phyloP scores from a whole-genome alignment of 345 rosid species.

The Tarenaya hassleriana region DNA sequence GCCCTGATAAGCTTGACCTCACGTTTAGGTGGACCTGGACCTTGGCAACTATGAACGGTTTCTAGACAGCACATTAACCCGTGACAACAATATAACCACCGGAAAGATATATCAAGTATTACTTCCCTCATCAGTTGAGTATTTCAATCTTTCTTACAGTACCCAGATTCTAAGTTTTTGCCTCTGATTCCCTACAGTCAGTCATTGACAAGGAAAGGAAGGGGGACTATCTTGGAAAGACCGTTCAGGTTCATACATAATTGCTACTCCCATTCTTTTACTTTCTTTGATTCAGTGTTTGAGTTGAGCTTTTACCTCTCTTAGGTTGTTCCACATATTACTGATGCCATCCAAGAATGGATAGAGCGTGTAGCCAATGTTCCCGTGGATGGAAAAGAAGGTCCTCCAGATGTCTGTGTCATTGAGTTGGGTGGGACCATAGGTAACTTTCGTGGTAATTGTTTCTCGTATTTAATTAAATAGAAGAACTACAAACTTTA shows the following conservation, averaged over 20 bases:
- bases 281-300: constrained; percentile 10
- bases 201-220: constrained; percentile 86
- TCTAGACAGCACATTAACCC: constrained; percentile 59
- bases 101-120: constrained; percentile 83
- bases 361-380: constrained; percentile 74
- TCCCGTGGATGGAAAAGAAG: constrained; percentile 83
- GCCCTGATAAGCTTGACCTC: not conserved
- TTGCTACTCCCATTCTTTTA: constrained; percentile 10
- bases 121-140: constrained; percentile 2
- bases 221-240: constrained; percentile 94
- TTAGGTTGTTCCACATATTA: constrained; percentile 93
- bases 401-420: constrained; percentile 94
- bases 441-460: constrained; percentile 34
- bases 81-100: constrained; percentile 76
- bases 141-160: not conserved
- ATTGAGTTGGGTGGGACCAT: constrained; percentile 98
- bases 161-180: not conserved
- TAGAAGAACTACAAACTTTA: constrained; percentile 5
- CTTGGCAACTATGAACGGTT: constrained; percentile 85
- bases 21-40: constrained; percentile 70
- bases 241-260: constrained; percentile 65
- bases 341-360: constrained; percentile 96
- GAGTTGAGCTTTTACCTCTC: constrained; percentile 13
- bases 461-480: constrained; percentile 3
- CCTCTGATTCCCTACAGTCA: constrained; percentile 36